phyloP scores from a whole-genome alignment of 2,329 filamentous ascomycete genomes.

The Phyllosticta capitalensis region DNA sequence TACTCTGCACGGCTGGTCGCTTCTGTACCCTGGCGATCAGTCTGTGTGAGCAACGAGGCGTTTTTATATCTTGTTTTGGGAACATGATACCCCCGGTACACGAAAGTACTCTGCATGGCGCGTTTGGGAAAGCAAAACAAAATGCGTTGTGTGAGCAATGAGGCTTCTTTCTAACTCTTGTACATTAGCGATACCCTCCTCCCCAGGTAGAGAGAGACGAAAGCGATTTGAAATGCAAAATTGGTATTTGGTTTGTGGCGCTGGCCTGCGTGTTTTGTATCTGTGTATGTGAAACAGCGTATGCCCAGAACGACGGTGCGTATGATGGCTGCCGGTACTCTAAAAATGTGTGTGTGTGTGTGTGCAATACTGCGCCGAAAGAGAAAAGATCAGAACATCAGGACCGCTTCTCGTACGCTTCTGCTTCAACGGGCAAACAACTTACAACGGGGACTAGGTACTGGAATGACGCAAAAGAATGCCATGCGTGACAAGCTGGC shows the following conservation, averaged over 20 bases:
- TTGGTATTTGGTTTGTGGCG: background rate
- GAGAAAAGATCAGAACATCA: background rate
- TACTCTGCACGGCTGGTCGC: background rate
- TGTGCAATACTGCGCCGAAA: background rate
- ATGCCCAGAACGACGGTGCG: background rate
- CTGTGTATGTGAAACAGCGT: background rate
- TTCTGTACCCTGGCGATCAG: background rate
- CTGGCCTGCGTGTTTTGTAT: background rate
- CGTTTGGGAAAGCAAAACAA: constrained; percentile 9
- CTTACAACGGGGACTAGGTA: background rate
- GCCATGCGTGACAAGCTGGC: background rate
- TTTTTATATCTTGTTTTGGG: constrained; percentile 1
- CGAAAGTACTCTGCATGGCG: constrained; percentile 8
- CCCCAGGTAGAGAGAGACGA: background rate
- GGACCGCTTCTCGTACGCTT: background rate
- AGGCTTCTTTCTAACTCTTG: background rate
- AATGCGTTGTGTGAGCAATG: constrained; percentile 10
- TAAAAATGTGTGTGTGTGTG: background rate
- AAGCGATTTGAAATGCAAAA: background rate
- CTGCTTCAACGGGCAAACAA: background rate
- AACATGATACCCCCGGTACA: background rate
- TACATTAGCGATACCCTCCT: background rate
- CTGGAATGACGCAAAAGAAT: background rate
- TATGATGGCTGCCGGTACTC: background rate
- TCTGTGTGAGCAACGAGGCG: constrained; percentile 10